Evolutionary conservation across 192 early-diverging fungal species (phyloP).

Genomic region (Backusella tuberculispora): DNA sequence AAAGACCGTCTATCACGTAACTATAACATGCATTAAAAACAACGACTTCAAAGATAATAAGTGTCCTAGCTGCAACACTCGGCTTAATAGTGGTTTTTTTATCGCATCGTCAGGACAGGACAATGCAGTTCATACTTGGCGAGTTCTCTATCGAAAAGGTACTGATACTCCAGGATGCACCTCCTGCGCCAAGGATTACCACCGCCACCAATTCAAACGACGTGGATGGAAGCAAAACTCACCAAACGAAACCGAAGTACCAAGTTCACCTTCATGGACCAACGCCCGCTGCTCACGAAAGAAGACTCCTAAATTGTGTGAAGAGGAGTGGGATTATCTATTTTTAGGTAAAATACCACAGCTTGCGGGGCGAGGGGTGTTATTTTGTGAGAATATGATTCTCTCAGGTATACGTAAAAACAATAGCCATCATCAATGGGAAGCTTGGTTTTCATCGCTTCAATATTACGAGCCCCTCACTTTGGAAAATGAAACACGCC

Average conservation of each 20-base stretch:
- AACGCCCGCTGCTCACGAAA: neutral
- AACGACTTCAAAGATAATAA: conserved; percentile 1
- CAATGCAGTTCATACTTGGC: conserved; percentile 36
- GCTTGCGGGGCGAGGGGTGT: conserved; percentile 19
- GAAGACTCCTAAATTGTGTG: neutral
- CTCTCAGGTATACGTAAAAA: conserved; percentile 37
- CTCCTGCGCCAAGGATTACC: conserved; percentile 27
- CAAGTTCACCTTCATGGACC: neutral
- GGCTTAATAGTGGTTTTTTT: conserved; percentile 36
- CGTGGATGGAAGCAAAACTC: neutral
- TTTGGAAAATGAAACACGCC: neutral
- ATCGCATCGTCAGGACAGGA: conserved; percentile 34
- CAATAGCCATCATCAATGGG: neutral
- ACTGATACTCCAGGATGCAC: neutral
- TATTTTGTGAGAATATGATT: conserved; percentile 39
- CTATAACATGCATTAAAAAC: conserved; percentile 29
- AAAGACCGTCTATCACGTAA: conserved; percentile 26
- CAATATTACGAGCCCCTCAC: conserved; percentile 26
- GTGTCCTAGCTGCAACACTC: conserved; percentile 26
- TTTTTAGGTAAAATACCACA: conserved; percentile 38
- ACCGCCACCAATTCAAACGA: conserved; percentile 11
- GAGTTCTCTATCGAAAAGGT: conserved; percentile 17
- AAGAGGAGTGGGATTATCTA: conserved; percentile 17
- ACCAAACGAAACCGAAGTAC: neutral
- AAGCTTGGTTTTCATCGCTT: conserved; percentile 37